These are phyloP conservation scores for Nakazawaea pomicola DNA, from an alignment of 805 yeast genomes.

Conservation along the genomic window DNA sequence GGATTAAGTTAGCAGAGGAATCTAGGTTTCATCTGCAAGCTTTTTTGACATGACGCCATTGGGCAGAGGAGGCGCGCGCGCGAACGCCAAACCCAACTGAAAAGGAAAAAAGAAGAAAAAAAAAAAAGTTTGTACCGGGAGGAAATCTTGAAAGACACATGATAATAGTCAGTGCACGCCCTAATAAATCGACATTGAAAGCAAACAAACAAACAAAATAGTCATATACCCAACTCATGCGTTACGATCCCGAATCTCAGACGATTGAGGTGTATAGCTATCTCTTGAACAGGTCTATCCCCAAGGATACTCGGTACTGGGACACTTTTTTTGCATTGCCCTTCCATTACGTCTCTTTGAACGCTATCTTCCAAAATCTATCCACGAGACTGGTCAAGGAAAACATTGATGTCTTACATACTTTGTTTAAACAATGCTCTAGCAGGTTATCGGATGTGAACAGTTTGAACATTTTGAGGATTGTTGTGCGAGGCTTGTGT, in stretches of 20 bases:
- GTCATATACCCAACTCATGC: background rate
- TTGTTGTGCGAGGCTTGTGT: conserved; percentile 4
- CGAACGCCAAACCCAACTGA: no score
- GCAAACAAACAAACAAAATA: background rate
- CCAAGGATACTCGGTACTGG: conserved; percentile 9
- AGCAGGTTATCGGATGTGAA: conserved; percentile 1
- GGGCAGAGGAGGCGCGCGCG: no score
- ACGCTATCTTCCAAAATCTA: conserved; percentile 6
- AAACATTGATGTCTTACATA: background rate
- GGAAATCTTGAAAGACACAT: no score
- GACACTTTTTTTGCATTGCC: conserved; percentile 1
- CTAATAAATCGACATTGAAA: no score
- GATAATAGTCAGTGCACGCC: no score
- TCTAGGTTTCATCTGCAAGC: no score
- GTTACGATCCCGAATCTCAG: conserved; percentile 3
- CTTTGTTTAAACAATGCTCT: conserved; percentile 2
- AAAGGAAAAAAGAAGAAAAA: no score
- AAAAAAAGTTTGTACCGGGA: no score
- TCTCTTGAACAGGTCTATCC: conserved; percentile 1
- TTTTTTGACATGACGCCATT: no score
- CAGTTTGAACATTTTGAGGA: conserved; percentile 4
- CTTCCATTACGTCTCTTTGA: conserved; percentile 7
- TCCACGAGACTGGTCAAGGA: conserved; percentile 1
- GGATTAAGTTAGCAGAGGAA: no score
- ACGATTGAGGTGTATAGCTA: conserved; percentile 9